Conservation (phyloP, 73 alveolate genomes). For the Blepharisma japonicum region DNA sequence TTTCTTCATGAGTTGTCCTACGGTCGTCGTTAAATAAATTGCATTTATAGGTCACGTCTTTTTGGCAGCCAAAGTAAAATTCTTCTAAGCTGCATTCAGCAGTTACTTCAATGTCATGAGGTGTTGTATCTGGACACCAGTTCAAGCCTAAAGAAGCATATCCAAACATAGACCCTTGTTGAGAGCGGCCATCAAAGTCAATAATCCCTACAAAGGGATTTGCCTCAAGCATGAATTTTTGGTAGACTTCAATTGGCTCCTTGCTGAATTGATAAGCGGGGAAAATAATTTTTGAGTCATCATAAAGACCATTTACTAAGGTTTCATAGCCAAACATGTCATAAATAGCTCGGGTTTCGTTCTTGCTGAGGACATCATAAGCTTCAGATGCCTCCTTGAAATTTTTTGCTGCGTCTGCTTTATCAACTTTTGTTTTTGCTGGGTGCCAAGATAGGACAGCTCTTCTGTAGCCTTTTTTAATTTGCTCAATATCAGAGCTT, state of each 20-base stretch:
- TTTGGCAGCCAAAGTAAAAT: conserved; percentile 69
- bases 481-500: background rate
- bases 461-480: conserved; percentile 4
- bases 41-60: conserved; percentile 46
- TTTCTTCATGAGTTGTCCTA: conserved; percentile 35
- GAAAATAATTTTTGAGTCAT: background rate
- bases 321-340: conserved; percentile 12
- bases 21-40: conserved; percentile 42
- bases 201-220: background rate
- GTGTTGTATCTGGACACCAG: background rate
- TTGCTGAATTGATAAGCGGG: background rate
- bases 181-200: background rate
- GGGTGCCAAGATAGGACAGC: conserved; percentile 1
- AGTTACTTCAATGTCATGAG: conserved; percentile 31
- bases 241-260: background rate
- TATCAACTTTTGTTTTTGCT: background rate
- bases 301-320: background rate
- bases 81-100: conserved; percentile 73
- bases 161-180: background rate
- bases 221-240: conserved; percentile 9
- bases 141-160: background rate
- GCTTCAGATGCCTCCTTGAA: conserved; percentile 17
- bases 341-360: background rate
- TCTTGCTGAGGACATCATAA: conserved; percentile 27
- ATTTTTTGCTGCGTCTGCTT: conserved; percentile 10